phyloP scores from a whole-genome alignment of 2,329 filamentous ascomycete genomes.

The Emydomyces testavorans region DNA sequence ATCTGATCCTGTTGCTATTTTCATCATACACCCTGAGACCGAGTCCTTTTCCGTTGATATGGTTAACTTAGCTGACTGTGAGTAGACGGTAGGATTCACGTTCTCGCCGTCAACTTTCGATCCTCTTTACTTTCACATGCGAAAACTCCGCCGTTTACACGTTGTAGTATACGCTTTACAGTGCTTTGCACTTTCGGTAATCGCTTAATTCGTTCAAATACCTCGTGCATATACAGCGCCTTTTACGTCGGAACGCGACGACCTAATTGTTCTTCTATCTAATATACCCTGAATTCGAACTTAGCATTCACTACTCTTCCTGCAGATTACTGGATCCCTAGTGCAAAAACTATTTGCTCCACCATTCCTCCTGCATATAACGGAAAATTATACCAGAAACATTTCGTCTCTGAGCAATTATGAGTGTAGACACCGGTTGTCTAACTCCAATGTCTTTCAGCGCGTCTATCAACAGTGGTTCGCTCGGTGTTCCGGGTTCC shows the following conservation, averaged over 20 bases:
- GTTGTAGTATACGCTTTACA: background rate
- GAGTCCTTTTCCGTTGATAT: too few species aligned
- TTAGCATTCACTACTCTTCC: background rate
- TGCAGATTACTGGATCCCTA: background rate
- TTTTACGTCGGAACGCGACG: background rate
- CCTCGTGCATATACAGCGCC: conserved; percentile 3
- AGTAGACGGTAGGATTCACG: background rate
- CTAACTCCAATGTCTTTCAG: conserved; percentile 98
- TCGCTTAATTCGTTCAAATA: conserved; percentile 6
- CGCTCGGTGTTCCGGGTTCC: conserved; percentile 62
- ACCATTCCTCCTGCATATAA: conserved; percentile 4
- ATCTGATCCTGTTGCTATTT: background rate
- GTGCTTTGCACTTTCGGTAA: conserved; percentile 7
- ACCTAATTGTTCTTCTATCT: conserved; percentile 3
- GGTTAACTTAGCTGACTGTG: too few species aligned
- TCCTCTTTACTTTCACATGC: background rate
- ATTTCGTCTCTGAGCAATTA: conserved; percentile 21
- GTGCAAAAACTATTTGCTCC: background rate
- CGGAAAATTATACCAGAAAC: background rate
- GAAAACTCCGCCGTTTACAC: background rate
- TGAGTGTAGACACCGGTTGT: conserved; percentile 83
- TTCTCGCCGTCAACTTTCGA: background rate
- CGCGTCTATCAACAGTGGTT: conserved; percentile 55
- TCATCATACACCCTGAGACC: too few species aligned
- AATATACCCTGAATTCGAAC: background rate